Evolutionary conservation across 139 green algal species (phyloP), one percentile per base, ranked within the genome.

Genomic region (Cymbomonas tetramitiformis): DNA sequence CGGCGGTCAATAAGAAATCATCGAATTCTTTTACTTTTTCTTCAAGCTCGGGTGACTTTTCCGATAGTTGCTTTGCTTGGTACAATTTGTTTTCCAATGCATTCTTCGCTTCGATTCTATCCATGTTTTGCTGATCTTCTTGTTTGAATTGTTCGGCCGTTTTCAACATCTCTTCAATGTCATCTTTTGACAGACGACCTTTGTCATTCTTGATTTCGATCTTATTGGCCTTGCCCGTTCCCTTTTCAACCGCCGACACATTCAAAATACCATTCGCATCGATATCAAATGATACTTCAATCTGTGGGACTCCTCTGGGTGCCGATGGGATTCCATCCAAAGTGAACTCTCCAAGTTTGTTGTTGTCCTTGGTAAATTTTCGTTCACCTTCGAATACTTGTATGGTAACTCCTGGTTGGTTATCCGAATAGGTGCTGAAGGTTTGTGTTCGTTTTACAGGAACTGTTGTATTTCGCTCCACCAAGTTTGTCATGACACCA

Each of bases 71-170:
- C 72, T 93, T 93, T 56, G 75, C 76, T 70, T 77, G 78, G 75
- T 85, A 91, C 51, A 65, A 71, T 47, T 83, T 87, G 6, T 76
- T 84, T 62, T 92, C 83, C 21, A 93, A 58, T 24, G 55, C 81
- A 57, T 97, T 97, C 69, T 76, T 79, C 54, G 62, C 81, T 65
- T 99, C 91, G 33, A 99, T 93, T 32, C 90, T 48, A 32, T 83
- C 85, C 80, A 96, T 95, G 49, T 86, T 71, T 70, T 84, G 61
- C 76, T 89, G 90, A 79, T 96, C 87, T 55, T 79, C 75, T 15
- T 76, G 74, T 3, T 81, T 80, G 48, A 83, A 84, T 33, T 58
- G 18, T 56, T 96, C 88, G 4, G 85, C 87, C 31, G 96, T 85
- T 23, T 67, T 65, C 34, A 96, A 51, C 62, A 69, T 69, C 23